A percentile compares a stretch with the other conserved stretches of the same genome.
phyloP scores from a whole-genome alignment of 805 yeast genomes.

The Nakazawaea populi region DNA sequence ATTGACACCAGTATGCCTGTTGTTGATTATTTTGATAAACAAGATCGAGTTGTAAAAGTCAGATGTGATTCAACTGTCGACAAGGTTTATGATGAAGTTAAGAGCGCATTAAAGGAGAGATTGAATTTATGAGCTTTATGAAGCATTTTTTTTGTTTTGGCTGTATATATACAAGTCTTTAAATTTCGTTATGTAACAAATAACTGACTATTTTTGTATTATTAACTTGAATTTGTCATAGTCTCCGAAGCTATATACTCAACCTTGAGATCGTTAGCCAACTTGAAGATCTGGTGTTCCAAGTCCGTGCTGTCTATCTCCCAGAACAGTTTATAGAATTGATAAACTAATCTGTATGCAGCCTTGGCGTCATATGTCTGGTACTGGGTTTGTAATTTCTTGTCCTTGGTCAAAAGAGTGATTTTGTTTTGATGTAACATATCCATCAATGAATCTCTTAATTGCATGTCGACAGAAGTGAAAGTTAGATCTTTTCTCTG shows the following conservation, averaged over 20 bases:
- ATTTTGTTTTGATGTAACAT: background rate
- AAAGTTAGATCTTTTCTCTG: background rate
- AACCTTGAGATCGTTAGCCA: background rate
- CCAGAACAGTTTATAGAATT: slow-evolving; percentile 5
- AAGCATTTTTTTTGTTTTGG: background rate
- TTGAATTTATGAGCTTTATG: slow-evolving; percentile 6
- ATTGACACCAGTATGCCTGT: slow-evolving; percentile 92
- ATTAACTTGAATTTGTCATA: background rate
- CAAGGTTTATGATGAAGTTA: slow-evolving; percentile 64
- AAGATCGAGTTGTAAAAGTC: slow-evolving; percentile 70
- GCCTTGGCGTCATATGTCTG: background rate
- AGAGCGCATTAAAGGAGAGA: slow-evolving; percentile 52
- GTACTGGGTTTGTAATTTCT: background rate
- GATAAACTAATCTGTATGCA: background rate
- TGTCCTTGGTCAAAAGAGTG: background rate
- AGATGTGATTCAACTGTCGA: slow-evolving; percentile 79
- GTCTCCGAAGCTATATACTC: background rate
- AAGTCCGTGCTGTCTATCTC: background rate
- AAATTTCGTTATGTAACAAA: background rate
- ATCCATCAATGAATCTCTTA: background rate
- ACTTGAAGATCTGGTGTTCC: background rate
- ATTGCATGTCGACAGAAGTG: background rate
- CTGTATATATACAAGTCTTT: background rate
- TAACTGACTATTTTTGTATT: no score
- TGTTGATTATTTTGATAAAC: slow-evolving; percentile 71